phyloP scores from a whole-genome alignment of 176 grass and related monocot species.

The Calamus simplicifolius region DNA sequence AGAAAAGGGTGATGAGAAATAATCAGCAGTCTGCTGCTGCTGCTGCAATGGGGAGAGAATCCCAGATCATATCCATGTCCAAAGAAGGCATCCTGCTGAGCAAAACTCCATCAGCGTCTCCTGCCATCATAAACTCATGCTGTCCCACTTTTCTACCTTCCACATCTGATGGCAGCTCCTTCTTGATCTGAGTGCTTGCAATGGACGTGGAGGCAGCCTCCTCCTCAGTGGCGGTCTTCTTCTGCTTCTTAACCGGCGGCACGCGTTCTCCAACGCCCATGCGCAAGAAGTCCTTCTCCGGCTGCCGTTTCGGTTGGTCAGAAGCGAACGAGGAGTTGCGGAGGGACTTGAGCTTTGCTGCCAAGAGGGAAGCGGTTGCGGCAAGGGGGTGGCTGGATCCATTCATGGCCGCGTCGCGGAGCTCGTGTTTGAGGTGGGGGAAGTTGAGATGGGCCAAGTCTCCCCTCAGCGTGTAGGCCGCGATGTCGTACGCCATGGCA shows the following conservation, averaged over 20 bases:
- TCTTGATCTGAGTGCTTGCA: no score
- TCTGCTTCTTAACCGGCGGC: no score
- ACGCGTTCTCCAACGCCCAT: no score
- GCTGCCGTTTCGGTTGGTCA: no score
- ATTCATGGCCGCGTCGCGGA: background rate
- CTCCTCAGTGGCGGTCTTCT: no score
- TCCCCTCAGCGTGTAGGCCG: conserved; percentile 25
- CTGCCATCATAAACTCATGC: background rate
- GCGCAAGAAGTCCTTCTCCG: no score
- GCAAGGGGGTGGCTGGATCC: no score
- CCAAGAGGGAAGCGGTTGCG: conserved; percentile 4
- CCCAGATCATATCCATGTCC: conserved; percentile 31
- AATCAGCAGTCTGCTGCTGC: conserved; percentile 10
- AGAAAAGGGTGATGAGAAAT: background rate
- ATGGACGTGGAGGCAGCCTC: no score
- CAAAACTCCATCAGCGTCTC: conserved; percentile 6
- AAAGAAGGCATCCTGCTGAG: conserved; percentile 26
- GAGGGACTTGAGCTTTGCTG: conserved; percentile 21
- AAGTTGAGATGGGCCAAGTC: conserved; percentile 27
- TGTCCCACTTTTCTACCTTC: no score
- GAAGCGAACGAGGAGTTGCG: no score
- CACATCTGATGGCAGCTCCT: no score
- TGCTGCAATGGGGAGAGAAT: conserved; percentile 20
- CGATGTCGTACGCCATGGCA: conserved; percentile 30
- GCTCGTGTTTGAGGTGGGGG: conserved; percentile 25